Evolutionary conservation across 345 rosid genomes (phyloP).

Genomic region (rapeseed (Brassica napus)): DNA sequence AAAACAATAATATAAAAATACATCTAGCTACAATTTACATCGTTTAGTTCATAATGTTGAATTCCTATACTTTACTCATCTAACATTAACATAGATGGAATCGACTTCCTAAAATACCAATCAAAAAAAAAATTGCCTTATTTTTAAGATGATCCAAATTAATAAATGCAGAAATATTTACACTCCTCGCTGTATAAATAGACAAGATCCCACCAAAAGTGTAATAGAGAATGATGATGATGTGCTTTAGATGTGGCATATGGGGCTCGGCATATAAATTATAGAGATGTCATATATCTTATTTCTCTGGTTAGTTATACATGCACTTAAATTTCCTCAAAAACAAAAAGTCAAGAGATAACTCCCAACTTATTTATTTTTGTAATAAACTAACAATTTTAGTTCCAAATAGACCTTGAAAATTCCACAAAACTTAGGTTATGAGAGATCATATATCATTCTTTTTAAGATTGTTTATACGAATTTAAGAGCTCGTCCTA

Average conservation of each 20-base stretch:
- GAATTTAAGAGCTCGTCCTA: background rate
- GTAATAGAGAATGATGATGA: conserved; percentile 24
- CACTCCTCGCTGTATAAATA: conserved; percentile 9
- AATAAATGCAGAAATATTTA: background rate
- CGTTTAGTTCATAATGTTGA: background rate
- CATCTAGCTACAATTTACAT: background rate
- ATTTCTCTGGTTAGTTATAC: background rate
- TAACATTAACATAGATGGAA: background rate
- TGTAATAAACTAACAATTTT: background rate
- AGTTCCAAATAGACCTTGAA: background rate
- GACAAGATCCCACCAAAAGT: conserved; percentile 36
- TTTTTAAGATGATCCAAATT: conserved; percentile 4
- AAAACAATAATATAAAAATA: background rate
- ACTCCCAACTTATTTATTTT: background rate
- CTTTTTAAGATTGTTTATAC: background rate
- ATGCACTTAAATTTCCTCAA: background rate
- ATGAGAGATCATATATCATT: background rate
- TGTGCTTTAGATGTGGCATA: conserved; percentile 24
- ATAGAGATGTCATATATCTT: background rate
- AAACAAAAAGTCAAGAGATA: background rate
- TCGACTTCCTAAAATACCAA: background rate
- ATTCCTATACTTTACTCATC: background rate
- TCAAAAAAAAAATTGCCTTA: background rate
- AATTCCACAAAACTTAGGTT: background rate
- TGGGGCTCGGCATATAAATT: conserved; percentile 12